Evolutionary conservation across 352 stramenopile genomes (phyloP).

Genomic region (Phytophthora quininea): DNA sequence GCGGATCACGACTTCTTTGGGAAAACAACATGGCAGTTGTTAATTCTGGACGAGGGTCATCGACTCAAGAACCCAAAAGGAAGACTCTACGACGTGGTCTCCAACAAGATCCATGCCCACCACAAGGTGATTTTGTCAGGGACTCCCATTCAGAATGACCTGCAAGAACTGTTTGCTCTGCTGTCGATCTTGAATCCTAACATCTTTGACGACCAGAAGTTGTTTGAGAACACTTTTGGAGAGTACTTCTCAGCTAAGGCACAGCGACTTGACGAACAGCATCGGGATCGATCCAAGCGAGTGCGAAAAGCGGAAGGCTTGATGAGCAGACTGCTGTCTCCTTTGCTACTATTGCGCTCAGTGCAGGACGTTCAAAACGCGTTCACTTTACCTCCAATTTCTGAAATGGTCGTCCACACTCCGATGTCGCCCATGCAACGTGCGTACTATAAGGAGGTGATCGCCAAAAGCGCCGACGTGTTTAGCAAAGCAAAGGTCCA

Average conservation of each 20-base stretch:
- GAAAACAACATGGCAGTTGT: slow-evolving; percentile 51
- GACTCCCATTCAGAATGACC: slow-evolving; percentile 89
- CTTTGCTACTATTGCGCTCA: slow-evolving; percentile 68
- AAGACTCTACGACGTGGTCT: slow-evolving; percentile 56
- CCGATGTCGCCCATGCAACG: slow-evolving; percentile 80
- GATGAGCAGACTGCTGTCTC: slow-evolving; percentile 65
- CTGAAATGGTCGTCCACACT: slow-evolving; percentile 81
- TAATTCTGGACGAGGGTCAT: slow-evolving; percentile 91
- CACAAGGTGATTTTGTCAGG: slow-evolving; percentile 79
- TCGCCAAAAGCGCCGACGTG: slow-evolving; percentile 62
- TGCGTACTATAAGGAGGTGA: slow-evolving; percentile 84
- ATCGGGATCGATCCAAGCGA: slow-evolving; percentile 25
- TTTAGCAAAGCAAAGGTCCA: slow-evolving; percentile 45
- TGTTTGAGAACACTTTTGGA: slow-evolving; percentile 61
- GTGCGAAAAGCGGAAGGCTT: slow-evolving; percentile 43
- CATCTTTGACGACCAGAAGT: slow-evolving; percentile 69
- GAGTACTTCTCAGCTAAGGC: slow-evolving; percentile 74
- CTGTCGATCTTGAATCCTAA: slow-evolving; percentile 85
- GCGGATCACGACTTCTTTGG: slow-evolving; percentile 63
- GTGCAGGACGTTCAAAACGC: slow-evolving; percentile 72
- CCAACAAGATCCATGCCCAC: slow-evolving; percentile 37
- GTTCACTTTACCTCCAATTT: slow-evolving; percentile 72
- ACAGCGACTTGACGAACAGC: slow-evolving; percentile 43
- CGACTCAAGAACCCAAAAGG: slow-evolving; percentile 87
- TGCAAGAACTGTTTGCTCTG: slow-evolving; percentile 85